A percentile compares a stretch with the other conserved stretches of the same genome.
Evolutionary conservation across 768 basidiomycete genomes (phyloP).

Genomic region (Suillus lakei): DNA sequence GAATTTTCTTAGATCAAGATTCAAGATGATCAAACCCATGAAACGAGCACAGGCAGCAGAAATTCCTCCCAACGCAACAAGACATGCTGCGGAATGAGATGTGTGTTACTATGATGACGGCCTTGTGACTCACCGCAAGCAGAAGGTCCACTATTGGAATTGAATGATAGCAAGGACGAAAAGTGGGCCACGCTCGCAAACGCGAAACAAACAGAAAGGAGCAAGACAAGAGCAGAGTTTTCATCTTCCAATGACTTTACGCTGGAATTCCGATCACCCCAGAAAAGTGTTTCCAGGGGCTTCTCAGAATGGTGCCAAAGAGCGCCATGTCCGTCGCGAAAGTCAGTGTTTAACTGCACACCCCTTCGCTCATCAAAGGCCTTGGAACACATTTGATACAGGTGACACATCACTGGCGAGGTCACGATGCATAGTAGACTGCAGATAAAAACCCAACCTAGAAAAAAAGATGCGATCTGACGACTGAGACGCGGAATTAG

Average conservation of each 20-base stretch:
- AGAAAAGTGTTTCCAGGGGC: not conserved
- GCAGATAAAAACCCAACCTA: constrained; percentile 46
- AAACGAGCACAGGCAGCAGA: constrained; percentile 42
- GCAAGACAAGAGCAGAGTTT: constrained; percentile 22
- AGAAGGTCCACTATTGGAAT: constrained; percentile 15
- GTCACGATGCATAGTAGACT: constrained; percentile 32
- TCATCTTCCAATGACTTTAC: not conserved
- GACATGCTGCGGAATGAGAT: constrained; percentile 39
- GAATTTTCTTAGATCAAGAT: constrained; percentile 38
- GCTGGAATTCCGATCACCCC: not conserved
- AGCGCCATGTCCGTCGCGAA: not conserved
- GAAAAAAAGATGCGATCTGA: constrained; percentile 42
- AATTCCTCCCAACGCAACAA: constrained; percentile 51
- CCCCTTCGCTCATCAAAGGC: not conserved
- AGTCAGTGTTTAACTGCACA: not conserved
- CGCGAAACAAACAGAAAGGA: constrained; percentile 34
- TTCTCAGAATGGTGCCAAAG: not conserved
- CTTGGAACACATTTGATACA: constrained; percentile 3
- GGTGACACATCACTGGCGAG: constrained; percentile 14
- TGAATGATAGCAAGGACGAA: constrained; percentile 35
- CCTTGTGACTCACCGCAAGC: constrained; percentile 29
- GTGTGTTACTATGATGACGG: not conserved
- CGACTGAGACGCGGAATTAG: constrained; percentile 29
- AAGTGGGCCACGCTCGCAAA: constrained; percentile 37
- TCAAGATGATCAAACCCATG: constrained; percentile 43